Percentiles rank a stretch among this genome's conserved stretches.
Conservation (phyloP, 805 yeast species). For the Sporopachydermia lactativora region DNA sequence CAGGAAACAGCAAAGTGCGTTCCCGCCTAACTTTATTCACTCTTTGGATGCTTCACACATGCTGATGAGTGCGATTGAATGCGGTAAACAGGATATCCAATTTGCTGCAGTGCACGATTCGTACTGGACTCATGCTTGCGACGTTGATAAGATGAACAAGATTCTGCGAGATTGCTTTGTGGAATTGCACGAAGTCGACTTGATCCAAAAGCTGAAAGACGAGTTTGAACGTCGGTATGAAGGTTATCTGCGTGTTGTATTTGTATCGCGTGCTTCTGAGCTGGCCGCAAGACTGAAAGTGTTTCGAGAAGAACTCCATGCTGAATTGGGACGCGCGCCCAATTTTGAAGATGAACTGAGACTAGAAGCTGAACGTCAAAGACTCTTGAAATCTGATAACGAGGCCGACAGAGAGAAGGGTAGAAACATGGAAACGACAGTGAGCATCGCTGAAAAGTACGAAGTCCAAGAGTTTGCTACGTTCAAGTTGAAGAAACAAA, state of each 20-base stretch:
- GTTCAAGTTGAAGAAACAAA: slow-evolving; percentile 14
- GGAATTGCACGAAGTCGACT: slow-evolving; percentile 56
- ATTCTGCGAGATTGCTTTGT: slow-evolving; percentile 70
- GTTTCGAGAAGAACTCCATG: slow-evolving; percentile 4
- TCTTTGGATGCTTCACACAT: slow-evolving; percentile 95
- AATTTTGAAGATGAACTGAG: slow-evolving; percentile 62
- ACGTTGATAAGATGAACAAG: slow-evolving; percentile 57
- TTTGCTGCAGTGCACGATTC: slow-evolving; percentile 98
- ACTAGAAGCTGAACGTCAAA: slow-evolving; percentile 51
- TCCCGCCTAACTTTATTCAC: slow-evolving; percentile 92
- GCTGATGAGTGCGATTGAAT: slow-evolving; percentile 75
- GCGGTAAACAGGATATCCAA: slow-evolving; percentile 46
- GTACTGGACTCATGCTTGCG: slow-evolving; percentile 93
- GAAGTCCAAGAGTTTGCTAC: slow-evolving; percentile 9
- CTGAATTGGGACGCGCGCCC: slow-evolving; percentile 34
- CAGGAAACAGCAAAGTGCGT: slow-evolving; percentile 82
- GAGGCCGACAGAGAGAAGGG: slow-evolving; percentile 36
- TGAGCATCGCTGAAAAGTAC: slow-evolving; percentile 32
- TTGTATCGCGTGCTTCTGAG: slow-evolving; percentile 36
- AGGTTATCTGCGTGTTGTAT: slow-evolving; percentile 48
- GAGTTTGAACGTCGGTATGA: slow-evolving; percentile 77
- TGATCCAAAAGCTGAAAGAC: slow-evolving; percentile 51
- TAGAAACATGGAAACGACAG: slow-evolving; percentile 48
- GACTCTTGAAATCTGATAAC: slow-evolving; percentile 36
- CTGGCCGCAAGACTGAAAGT: slow-evolving; percentile 23